phyloP scores from a whole-genome alignment of 2,329 filamentous ascomycete species.

The Fusarium duplospermum region DNA sequence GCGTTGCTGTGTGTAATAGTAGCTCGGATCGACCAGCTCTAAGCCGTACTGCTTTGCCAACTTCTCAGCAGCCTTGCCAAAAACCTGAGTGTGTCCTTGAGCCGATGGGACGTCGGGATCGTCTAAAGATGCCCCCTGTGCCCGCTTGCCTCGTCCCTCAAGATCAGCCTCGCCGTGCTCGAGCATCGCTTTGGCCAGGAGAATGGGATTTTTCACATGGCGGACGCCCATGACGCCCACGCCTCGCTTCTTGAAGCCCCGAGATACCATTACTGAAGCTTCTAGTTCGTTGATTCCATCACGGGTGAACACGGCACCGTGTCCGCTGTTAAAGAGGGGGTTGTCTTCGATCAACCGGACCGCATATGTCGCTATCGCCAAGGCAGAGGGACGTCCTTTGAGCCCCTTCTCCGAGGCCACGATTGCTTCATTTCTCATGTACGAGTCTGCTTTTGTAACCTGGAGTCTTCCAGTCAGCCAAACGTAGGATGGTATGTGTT shows the following conservation, averaged over 20 bases:
- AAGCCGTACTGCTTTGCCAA: conserved; percentile 77
- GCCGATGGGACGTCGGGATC: conserved; percentile 64
- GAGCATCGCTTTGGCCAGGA: conserved; percentile 77
- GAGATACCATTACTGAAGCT: conserved; percentile 86
- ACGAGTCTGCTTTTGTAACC: conserved; percentile 59
- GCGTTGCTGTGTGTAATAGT: conserved; percentile 82
- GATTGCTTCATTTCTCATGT: conserved; percentile 52
- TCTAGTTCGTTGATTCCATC: conserved; percentile 88
- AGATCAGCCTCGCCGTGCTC: conserved; percentile 73
- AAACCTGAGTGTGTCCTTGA: conserved; percentile 77
- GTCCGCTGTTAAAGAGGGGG: conserved; percentile 84
- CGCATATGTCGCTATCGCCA: conserved; percentile 80
- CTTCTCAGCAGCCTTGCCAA: conserved; percentile 74
- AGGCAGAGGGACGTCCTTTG: conserved; percentile 63
- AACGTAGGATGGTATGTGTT: neutral
- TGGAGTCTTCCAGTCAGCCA: conserved; percentile 33
- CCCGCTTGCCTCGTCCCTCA: conserved; percentile 46
- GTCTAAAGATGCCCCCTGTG: neutral
- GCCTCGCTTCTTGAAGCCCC: conserved; percentile 77
- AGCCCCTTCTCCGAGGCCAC: conserved; percentile 15
- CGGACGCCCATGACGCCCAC: conserved; percentile 80
- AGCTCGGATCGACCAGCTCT: conserved; percentile 74
- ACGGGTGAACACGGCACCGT: conserved; percentile 87
- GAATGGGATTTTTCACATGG: conserved; percentile 82
- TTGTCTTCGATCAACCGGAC: conserved; percentile 82